phyloP scores from a whole-genome alignment of 2,329 filamentous ascomycete genomes.

The Ophiocordyceps unilateralis region DNA sequence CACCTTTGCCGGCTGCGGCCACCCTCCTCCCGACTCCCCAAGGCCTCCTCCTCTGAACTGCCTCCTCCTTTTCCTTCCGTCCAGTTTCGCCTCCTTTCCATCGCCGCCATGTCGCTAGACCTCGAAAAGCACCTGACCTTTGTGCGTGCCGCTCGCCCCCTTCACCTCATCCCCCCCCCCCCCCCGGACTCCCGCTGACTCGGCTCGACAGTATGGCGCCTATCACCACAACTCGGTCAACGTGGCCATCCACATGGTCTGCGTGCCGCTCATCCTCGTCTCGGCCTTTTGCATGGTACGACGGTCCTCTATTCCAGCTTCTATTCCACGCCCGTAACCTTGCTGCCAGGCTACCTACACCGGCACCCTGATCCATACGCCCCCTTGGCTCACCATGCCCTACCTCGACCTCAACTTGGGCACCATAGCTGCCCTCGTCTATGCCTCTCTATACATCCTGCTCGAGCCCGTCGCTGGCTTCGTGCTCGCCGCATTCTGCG shows the following conservation, averaged over 20 bases:
- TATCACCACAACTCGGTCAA: slow-evolving; percentile 71
- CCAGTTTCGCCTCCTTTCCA: no score
- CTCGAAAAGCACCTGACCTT: slow-evolving; percentile 70
- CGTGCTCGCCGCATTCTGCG: slow-evolving; percentile 55
- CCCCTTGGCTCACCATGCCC: slow-evolving; percentile 48
- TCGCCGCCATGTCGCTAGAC: slow-evolving; percentile 44
- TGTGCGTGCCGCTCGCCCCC: slow-evolving; percentile 25
- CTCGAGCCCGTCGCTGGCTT: slow-evolving; percentile 87
- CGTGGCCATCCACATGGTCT: slow-evolving; percentile 61
- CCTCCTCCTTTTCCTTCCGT: no score
- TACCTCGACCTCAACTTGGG: slow-evolving; percentile 50
- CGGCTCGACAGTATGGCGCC: slow-evolving; percentile 51
- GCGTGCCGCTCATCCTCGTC: slow-evolving; percentile 59
- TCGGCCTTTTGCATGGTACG: slow-evolving; percentile 56
- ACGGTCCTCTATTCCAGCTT: slow-evolving; percentile 3
- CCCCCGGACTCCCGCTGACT: neutral
- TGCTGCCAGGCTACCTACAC: slow-evolving; percentile 39
- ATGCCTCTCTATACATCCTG: slow-evolving; percentile 69
- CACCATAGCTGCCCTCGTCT: slow-evolving; percentile 47
- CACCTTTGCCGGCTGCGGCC: no score
- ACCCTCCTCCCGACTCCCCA: no score
- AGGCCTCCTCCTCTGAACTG: no score
- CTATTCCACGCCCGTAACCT: slow-evolving; percentile 2
- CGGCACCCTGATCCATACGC: slow-evolving; percentile 45
- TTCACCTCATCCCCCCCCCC: neutral